Evolutionary conservation across 495 filamentous ascomycete species (phyloP).

Genomic region (Zalerion maritima): DNA sequence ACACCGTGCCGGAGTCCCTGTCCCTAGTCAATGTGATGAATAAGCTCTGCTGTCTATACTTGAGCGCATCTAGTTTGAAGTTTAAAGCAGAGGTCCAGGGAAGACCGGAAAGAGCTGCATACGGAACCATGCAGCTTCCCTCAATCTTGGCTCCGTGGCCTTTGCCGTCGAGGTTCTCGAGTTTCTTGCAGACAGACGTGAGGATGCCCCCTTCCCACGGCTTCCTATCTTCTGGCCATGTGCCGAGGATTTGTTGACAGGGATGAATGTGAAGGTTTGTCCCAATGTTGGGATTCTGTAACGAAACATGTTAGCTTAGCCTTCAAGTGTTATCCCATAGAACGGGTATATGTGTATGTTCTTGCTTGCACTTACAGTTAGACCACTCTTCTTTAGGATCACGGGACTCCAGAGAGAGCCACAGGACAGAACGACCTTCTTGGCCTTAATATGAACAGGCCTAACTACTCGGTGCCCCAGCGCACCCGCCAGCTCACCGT

Average conservation of each 20-base stretch:
- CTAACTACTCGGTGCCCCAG: slow-evolving; percentile 30
- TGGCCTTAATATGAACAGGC: slow-evolving; percentile 58
- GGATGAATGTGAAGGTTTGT: slow-evolving; percentile 74
- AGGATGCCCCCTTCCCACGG: slow-evolving; percentile 73
- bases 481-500: slow-evolving; percentile 37
- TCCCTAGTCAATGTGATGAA: slow-evolving; percentile 63
- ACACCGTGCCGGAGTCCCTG: slow-evolving; percentile 56
- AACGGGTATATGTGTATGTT: too few relatives aligned
- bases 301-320: slow-evolving; percentile 10
- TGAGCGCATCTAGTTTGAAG: slow-evolving; percentile 49
- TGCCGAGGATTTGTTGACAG: slow-evolving; percentile 40
- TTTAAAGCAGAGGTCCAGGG: slow-evolving; percentile 51
- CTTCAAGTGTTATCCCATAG: background rate
- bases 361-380: slow-evolving; percentile 24
- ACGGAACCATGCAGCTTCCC: slow-evolving; percentile 44
- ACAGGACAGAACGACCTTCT: slow-evolving; percentile 63
- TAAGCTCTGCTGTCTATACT: slow-evolving; percentile 45
- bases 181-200: slow-evolving; percentile 59
- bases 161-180: slow-evolving; percentile 67
- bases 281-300: slow-evolving; percentile 71
- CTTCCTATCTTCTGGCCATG: slow-evolving; percentile 48
- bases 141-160: slow-evolving; percentile 81
- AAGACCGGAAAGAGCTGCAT: slow-evolving; percentile 34
- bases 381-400: slow-evolving; percentile 57
- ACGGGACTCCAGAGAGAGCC: slow-evolving; percentile 65